A percentile compares a stretch with the other conserved stretches of the same genome.
phyloP scores from a whole-genome alignment of 306 rosid genomes.

The Sophora flavescens region DNA sequence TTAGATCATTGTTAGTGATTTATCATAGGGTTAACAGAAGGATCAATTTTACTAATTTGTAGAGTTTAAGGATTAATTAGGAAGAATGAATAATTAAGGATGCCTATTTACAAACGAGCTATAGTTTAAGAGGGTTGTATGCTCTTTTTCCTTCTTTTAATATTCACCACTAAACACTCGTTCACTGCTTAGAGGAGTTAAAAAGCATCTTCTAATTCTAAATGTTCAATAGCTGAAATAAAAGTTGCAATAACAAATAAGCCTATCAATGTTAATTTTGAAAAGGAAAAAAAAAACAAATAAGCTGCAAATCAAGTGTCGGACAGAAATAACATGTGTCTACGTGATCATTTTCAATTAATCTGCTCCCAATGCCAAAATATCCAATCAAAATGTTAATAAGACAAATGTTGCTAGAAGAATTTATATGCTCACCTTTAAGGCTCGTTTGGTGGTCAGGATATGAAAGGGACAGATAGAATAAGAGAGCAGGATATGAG shows the following conservation, averaged over 20 bases:
- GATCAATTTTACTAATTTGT: no score
- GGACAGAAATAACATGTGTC: no score
- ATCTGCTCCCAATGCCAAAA: constrained; percentile 1
- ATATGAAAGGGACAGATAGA: no score
- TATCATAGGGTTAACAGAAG: no score
- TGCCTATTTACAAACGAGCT: no score
- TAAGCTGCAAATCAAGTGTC: constrained; percentile 30
- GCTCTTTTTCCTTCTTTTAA: no score
- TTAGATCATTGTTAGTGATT: no score
- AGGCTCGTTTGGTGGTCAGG: no score
- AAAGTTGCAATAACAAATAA: constrained; percentile 27
- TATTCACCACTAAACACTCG: not conserved
- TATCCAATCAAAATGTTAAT: constrained; percentile 31
- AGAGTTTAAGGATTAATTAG: no score
- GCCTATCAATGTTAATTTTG: constrained; percentile 19
- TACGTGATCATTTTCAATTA: constrained; percentile 35
- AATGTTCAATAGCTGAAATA: constrained; percentile 6
- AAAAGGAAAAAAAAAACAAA: not conserved
- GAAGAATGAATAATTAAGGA: no score
- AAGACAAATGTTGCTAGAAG: constrained; percentile 38
- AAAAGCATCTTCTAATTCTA: constrained; percentile 23
- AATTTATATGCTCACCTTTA: constrained; percentile 62
- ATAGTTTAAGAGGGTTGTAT: no score
- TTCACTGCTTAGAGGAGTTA: not conserved
- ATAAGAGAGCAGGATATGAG: no score